Evolutionary conservation across 164 flowering plant genomes (phyloP).

Genomic region (Amborella trichopoda): DNA sequence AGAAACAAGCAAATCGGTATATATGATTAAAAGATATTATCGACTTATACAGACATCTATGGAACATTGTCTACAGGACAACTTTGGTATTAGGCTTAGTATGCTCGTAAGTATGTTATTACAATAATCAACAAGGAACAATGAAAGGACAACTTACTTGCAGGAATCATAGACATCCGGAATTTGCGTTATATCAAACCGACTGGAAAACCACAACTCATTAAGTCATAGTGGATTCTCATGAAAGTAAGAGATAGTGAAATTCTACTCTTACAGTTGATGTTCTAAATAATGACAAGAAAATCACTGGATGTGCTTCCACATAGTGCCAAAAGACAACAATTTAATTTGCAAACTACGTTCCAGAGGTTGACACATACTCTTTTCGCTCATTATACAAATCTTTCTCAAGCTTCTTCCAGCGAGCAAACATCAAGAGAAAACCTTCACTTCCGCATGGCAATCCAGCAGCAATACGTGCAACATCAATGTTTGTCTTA

Average conservation of each 20-base stretch:
- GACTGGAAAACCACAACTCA: constrained; percentile 40
- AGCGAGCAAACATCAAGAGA: constrained; percentile 97
- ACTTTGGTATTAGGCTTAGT: too few relatives aligned
- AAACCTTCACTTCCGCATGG: constrained; percentile 99
- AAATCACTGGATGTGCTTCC: too few relatives aligned
- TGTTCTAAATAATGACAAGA: too few relatives aligned
- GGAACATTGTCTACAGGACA: too few relatives aligned
- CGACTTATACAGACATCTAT: too few relatives aligned
- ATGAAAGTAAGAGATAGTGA: background rate
- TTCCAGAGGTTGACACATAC: too few relatives aligned
- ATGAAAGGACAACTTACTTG: constrained; percentile 62
- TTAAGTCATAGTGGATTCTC: constrained; percentile 3
- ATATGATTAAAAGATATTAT: too few relatives aligned
- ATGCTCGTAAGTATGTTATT: too few relatives aligned
- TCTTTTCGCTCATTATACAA: constrained; percentile 91
- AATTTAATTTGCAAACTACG: too few relatives aligned
- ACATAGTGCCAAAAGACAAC: too few relatives aligned
- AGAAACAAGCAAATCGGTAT: too few relatives aligned
- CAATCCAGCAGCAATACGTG: constrained; percentile 93
- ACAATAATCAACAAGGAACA: background rate
- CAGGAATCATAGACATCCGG: constrained; percentile 99
- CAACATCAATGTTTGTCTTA: constrained; percentile 86
- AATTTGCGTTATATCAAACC: constrained; percentile 93
- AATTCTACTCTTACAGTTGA: too few relatives aligned
- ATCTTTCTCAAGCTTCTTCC: constrained; percentile 98